Base-by-base conservation (phyloP, 805 yeast species). In the Candida nonsorbophila region DNA sequence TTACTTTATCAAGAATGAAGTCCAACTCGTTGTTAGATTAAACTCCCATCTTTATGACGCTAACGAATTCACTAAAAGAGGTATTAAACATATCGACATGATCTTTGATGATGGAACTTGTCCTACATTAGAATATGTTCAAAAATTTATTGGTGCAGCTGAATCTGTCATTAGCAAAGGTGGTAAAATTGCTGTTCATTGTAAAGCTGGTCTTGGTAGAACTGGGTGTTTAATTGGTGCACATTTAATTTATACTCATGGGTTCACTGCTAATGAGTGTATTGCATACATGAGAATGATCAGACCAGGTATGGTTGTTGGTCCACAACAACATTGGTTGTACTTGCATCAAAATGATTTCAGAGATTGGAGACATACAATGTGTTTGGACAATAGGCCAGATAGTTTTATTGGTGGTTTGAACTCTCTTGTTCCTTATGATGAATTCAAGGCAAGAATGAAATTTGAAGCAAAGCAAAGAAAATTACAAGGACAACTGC, bases 261-360 rank as follows among this genome's bases (percentile, higher is more conserved):
- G 97, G 0, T 92, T 92, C 52, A 92, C 97, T 4, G 98, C 98
- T 3, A 83, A 75, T 52, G 98, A 92, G 57, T 92, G 95, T 56
- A 92, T 92, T 45, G 95, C 90, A 1, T 92, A 87, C 51, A 84
- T 92, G 90, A 73, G 98, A 54, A 84, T 92, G 74, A 71, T 92
- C 39, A 75, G 98, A 43, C 98, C 98, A 0, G 98, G 98, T 23
- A 92, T 92, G 98, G 97, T 92, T n/a, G 98, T 92, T 17, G 98
- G 98, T 0, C 98, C 98, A 2, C 98, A 92, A 57, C 98, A 92
- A 54, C 98, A 92, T 62, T 92, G 98, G 98, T 69, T 92, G 35
- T 92, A 92, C 51, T 70, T 92, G 40, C 96, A 92, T 53, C 98
- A 92, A 57, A 80, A 86, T 55, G 96, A 88, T 44, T 92, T 92